Base-by-base conservation (phyloP, 495 filamentous ascomycete genomes). In the Annulohypoxylon moriforme region DNA sequence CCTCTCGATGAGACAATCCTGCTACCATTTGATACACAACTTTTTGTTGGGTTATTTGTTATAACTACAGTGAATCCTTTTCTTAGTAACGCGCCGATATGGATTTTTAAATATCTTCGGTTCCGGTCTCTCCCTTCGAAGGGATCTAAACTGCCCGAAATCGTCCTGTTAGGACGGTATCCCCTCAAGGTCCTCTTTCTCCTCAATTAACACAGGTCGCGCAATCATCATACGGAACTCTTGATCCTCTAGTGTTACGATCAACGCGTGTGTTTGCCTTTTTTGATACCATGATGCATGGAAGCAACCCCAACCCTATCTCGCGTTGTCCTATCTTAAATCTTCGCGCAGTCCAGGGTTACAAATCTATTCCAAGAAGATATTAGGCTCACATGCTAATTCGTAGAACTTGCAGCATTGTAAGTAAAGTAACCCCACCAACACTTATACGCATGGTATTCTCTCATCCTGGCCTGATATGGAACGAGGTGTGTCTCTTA, bases 281-380 rank as follows among this genome's bases (percentile, higher is more conserved):
- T 67, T 72, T 72, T n/a, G 59, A 64, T 53, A 4, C 1, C 16
- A 47, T 60, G 34, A 38, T 64, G 60, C 69, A 68, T 68, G 11
- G 38, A 72, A 72, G 64, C 38, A 68, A 72, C 69, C 69, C 64
- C 69, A 59, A 72, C 69, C 64, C 59, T 57, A 68, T 72, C 69
- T 60, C 56, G 69, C 64, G 47, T 60, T 47, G 18, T 60, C 47
- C 60, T 64, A 61, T 68, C 59, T 61, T 58, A 50, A 36, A 52
- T 11, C 52, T 22, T 63, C 62, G 24, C n/a, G 25, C 62, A 13
- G 42, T 29, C 63, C 49, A 62, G 42, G 29, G 34, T 49, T 31
- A 42, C n/a, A 47, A 16, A 22, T 58, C 22, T 50, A 50, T 64
- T 49, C 59, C 46, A 55, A 25, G 22, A 38, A 64, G 29, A 68